phyloP scores from a whole-genome alignment of 345 rosid genomes.

The Camelina neglecta region DNA sequence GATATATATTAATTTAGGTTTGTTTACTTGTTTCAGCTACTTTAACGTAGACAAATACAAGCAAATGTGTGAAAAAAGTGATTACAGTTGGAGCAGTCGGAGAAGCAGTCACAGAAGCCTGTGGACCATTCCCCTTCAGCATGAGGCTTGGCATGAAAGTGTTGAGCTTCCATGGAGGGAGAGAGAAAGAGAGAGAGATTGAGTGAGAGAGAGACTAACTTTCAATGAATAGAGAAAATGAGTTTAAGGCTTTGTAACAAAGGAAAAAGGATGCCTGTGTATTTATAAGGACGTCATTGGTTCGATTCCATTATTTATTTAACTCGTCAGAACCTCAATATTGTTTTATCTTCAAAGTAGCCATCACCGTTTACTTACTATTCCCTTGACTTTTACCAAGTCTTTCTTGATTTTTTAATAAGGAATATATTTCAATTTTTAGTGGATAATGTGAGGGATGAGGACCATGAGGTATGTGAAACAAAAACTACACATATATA shows the following conservation, averaged over 20 bases:
- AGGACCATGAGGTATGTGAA: not conserved
- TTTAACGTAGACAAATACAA: not conserved
- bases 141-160: slow-evolving; percentile 31
- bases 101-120: slow-evolving; percentile 58
- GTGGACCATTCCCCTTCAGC: slow-evolving; percentile 53
- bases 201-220: not conserved
- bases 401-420: not conserved
- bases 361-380: slow-evolving; percentile 1
- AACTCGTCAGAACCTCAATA: too few species aligned
- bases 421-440: not conserved
- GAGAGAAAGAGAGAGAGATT: not conserved
- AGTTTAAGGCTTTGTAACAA: not conserved
- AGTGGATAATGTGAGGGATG: not conserved
- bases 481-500: not conserved
- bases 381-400: slow-evolving; percentile 13
- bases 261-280: slow-evolving; percentile 11
- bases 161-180: slow-evolving; percentile 39
- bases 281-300: slow-evolving; percentile 24
- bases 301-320: too few species aligned
- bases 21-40: not conserved
- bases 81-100: slow-evolving; percentile 48
- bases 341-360: not conserved
- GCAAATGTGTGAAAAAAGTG: not conserved
- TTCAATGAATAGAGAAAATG: not conserved
- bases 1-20: not conserved